These are phyloP conservation scores for Eucalyptus albens DNA, from an alignment of 345 rosid species.

Conservation along the genomic window DNA sequence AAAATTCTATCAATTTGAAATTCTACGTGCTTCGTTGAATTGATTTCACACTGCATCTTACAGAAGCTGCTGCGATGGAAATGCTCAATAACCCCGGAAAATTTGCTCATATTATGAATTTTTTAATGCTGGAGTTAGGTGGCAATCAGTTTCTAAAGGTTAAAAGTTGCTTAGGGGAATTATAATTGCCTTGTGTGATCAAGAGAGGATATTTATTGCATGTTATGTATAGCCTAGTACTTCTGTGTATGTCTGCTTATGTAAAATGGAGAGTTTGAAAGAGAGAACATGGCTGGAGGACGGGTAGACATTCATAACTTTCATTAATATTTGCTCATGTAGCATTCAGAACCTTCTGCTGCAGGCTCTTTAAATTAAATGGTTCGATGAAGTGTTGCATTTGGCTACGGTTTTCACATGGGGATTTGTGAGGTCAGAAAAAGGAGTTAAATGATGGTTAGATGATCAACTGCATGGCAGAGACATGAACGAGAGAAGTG, in stretches of 20 bases:
- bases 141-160: neutral
- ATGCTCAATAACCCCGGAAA: neutral
- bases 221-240: neutral
- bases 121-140: neutral
- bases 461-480: neutral
- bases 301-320: neutral
- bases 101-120: neutral
- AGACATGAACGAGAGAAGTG: neutral
- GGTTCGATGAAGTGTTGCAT: neutral
- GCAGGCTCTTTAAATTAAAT: neutral
- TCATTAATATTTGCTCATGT: neutral
- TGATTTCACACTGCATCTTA: neutral
- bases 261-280: neutral
- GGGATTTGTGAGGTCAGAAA: neutral
- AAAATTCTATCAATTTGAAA: neutral
- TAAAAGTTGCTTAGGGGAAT: neutral
- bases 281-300: neutral
- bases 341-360: neutral
- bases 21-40: neutral
- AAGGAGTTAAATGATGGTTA: neutral
- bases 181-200: neutral
- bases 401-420: neutral
- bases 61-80: neutral
- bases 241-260: neutral
- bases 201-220: neutral